phyloP scores from a whole-genome alignment of 176 grass and related monocot species.

The Cenchrus fungigraminus region DNA sequence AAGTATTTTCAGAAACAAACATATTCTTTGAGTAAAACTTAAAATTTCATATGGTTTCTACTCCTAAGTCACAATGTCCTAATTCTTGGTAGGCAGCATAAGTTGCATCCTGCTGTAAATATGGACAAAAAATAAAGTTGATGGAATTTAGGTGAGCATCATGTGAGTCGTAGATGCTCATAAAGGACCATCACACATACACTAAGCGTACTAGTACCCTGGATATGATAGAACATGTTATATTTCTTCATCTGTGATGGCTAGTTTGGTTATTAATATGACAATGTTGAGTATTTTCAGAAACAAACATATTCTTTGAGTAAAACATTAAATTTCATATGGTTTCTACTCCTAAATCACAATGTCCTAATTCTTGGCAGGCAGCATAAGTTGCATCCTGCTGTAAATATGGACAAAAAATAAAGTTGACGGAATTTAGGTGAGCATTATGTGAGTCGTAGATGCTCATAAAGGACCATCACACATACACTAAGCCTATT shows the following conservation, averaged over 20 bases:
- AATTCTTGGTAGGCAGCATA: conserved; percentile 50
- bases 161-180: conserved; percentile 31
- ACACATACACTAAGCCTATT: background rate
- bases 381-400: conserved; percentile 32
- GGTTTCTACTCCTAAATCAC: background rate
- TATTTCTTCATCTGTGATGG: no score
- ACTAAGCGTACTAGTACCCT: background rate
- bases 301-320: background rate
- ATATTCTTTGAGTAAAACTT: background rate
- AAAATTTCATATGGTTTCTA: conserved; percentile 9
- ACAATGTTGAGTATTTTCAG: background rate
- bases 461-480: conserved; percentile 48
- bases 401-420: conserved; percentile 60
- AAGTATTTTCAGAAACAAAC: background rate
- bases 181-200: conserved; percentile 44
- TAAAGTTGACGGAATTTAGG: conserved; percentile 46
- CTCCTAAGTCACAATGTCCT: conserved; percentile 24
- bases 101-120: conserved; percentile 54
- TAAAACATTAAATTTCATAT: conserved; percentile 27
- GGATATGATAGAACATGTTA: no score
- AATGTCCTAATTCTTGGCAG: conserved; percentile 49
- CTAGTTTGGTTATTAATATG: background rate
- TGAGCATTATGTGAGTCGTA: conserved; percentile 25
- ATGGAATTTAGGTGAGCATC: conserved; percentile 48
- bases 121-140: conserved; percentile 47